Evolutionary conservation across 163 green algal species (phyloP).

Genomic region (Chlamydomonas reinhardtii): DNA sequence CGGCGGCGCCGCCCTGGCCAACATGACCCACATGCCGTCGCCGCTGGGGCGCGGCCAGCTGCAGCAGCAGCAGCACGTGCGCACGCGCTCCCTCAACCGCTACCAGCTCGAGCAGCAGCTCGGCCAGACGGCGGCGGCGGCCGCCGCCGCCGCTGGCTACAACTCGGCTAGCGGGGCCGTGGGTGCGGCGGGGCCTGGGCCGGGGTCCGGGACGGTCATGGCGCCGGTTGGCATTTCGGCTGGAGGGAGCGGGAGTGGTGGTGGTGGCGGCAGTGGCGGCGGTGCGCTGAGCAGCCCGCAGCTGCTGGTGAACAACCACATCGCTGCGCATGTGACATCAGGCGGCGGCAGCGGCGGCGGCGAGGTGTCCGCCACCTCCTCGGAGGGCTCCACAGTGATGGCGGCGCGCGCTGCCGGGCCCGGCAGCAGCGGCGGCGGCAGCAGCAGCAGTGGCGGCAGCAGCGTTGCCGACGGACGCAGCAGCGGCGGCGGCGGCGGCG

Average conservation of each 20-base stretch:
- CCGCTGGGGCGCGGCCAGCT: constrained; percentile 31
- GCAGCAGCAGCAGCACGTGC: constrained; percentile 46
- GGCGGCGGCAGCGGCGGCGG: too few relatives aligned
- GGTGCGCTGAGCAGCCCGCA: too few relatives aligned
- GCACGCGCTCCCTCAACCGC: constrained; percentile 28
- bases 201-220: too few relatives aligned
- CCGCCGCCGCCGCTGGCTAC: neutral
- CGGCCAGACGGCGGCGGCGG: neutral
- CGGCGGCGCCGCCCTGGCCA: neutral
- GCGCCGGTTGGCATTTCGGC: neutral
- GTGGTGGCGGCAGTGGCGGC: neutral
- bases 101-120: constrained; percentile 28
- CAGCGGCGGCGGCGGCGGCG: too few relatives aligned
- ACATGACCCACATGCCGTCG: constrained; percentile 9
- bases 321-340: too few relatives aligned
- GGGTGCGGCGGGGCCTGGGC: too few relatives aligned
- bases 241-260: too few relatives aligned
- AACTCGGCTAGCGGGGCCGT: neutral
- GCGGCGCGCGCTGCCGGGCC: too few relatives aligned
- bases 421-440: neutral
- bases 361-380: too few relatives aligned
- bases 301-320: too few relatives aligned
- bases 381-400: neutral
- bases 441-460: neutral
- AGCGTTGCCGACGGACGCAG: neutral